Conservation (phyloP, 2,329 filamentous ascomycete species). For the Thelonectria discophora region DNA sequence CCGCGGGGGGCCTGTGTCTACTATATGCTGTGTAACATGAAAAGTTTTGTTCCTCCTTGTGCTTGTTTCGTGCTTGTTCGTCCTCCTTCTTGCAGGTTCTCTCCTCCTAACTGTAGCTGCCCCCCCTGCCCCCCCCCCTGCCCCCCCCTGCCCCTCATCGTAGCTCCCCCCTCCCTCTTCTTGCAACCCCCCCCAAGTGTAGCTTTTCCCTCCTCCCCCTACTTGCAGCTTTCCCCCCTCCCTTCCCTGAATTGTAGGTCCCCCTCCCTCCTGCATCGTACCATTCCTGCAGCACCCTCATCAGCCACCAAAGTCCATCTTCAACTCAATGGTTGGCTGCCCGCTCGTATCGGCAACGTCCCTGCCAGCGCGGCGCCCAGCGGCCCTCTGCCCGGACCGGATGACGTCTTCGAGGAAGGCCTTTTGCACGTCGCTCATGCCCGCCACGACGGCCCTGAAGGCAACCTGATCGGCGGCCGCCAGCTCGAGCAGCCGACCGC, state of each 20-base stretch:
- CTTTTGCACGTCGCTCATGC: slow-evolving; percentile 75
- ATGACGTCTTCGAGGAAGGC: slow-evolving; percentile 84
- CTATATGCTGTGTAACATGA: not conserved
- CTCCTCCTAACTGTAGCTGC: too few relatives aligned
- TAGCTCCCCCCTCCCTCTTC: too few relatives aligned
- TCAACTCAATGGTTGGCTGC: slow-evolving; percentile 87
- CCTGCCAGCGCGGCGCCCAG: slow-evolving; percentile 50
- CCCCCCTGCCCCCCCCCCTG: too few relatives aligned
- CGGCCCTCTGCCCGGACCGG: slow-evolving; percentile 65
- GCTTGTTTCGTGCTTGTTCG: too few relatives aligned
- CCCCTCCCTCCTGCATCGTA: too few relatives aligned
- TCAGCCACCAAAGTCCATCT: slow-evolving; percentile 84
- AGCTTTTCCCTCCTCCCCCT: too few relatives aligned
- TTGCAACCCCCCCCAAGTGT: too few relatives aligned
- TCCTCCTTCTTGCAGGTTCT: too few relatives aligned
- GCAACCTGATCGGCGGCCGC: slow-evolving; percentile 76
- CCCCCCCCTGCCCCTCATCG: too few relatives aligned
- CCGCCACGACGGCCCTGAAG: slow-evolving; percentile 78
- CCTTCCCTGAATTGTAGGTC: too few relatives aligned
- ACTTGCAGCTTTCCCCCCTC: too few relatives aligned
- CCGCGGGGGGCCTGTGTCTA: not conserved
- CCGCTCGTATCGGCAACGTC: slow-evolving; percentile 55
- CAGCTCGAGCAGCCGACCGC: slow-evolving; percentile 79
- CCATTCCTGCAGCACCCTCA: too few relatives aligned
- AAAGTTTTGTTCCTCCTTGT: not conserved